phyloP scores from a whole-genome alignment of 331 rosid genomes.

The Quercus tomentella region DNA sequence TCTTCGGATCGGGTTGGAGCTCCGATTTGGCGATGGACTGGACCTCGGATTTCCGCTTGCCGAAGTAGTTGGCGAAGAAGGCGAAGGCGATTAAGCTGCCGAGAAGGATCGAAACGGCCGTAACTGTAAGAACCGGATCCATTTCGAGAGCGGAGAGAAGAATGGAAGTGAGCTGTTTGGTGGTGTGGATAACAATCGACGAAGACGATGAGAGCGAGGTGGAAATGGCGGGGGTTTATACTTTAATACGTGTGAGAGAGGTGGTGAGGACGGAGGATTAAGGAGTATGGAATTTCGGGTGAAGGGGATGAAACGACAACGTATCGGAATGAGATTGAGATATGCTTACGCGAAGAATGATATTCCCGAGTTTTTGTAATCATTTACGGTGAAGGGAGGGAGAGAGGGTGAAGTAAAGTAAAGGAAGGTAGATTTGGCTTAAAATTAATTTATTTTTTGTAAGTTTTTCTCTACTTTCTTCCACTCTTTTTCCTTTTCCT shows the following conservation, averaged over 20 bases:
- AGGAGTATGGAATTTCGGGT: not conserved
- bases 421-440: rapidly evolving
- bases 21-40: conserved; percentile 66
- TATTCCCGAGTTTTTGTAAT: not conserved
- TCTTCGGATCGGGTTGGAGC: conserved; percentile 41
- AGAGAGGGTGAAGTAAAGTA: too few species aligned
- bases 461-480: too few species aligned
- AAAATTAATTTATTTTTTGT: rapidly evolving
- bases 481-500: rapidly evolving
- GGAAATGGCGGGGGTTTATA: not conserved
- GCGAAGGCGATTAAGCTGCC: conserved; percentile 61
- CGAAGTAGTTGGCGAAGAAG: conserved; percentile 66
- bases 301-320: not conserved
- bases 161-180: not conserved
- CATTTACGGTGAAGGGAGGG: too few species aligned
- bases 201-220: not conserved
- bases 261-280: too few species aligned
- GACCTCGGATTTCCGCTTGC: conserved; percentile 69
- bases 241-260: not conserved
- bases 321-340: not conserved
- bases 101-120: conserved; percentile 46
- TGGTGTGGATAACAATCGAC: not conserved
- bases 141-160: conserved; percentile 22
- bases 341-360: not conserved
- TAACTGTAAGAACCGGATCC: conserved; percentile 62